Percentiles rank a stretch among this genome's conserved stretches.
Evolutionary conservation across 176 grass and related monocot species (phyloP).

Genomic region (Oryza longistaminata): DNA sequence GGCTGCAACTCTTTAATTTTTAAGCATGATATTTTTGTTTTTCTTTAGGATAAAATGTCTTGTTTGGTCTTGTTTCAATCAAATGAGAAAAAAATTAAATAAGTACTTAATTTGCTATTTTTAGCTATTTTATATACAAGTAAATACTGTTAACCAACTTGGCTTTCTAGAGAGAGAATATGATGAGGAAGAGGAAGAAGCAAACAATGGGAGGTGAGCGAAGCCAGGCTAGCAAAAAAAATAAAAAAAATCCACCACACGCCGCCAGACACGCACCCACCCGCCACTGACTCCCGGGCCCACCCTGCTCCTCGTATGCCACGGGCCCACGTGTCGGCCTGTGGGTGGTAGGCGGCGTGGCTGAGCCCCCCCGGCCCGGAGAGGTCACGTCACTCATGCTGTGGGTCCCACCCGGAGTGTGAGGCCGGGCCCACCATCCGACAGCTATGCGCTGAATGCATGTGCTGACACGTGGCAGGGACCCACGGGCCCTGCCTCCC

Average conservation of each 20-base stretch:
- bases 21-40: too few species aligned
- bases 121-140: too few species aligned
- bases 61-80: too few species aligned
- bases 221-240: neutral
- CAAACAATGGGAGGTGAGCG: neutral
- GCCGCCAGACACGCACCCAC: neutral
- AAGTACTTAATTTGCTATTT: too few species aligned
- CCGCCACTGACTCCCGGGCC: neutral
- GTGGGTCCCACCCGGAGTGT: neutral
- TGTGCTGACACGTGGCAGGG: neutral
- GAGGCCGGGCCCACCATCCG: neutral
- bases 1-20: too few species aligned
- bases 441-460: neutral
- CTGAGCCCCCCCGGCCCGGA: neutral
- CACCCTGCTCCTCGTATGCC: accelerated
- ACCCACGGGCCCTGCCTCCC: too few species aligned
- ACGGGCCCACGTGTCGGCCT: neutral
- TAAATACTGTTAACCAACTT: too few species aligned
- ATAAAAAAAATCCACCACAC: neutral
- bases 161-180: neutral
- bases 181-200: neutral
- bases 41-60: too few species aligned
- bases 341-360: neutral
- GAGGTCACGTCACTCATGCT: neutral
- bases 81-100: too few species aligned